Evolutionary conservation across 2,329 filamentous ascomycete genomes (phyloP).

Genomic region (Claviceps purpurea): DNA sequence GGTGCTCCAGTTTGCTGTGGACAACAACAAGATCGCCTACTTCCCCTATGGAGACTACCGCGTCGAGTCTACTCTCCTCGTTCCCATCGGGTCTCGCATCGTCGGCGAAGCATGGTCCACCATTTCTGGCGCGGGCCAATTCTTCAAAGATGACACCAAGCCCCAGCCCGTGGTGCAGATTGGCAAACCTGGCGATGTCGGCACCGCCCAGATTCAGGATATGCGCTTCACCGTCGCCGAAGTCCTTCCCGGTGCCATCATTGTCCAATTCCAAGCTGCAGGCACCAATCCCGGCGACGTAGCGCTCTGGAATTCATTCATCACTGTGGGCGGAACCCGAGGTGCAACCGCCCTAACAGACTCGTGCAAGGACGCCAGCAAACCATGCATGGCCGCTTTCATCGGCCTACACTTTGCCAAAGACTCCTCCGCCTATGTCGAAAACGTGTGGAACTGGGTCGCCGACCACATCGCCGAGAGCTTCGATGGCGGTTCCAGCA

Average conservation of each 20-base stretch:
- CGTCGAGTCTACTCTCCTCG: conserved; percentile 14
- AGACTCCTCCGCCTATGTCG: conserved; percentile 11
- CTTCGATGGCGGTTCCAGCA: conserved; percentile 27
- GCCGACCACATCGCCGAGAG: conserved; percentile 34
- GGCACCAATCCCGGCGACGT: conserved; percentile 33
- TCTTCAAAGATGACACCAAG: conserved; percentile 28
- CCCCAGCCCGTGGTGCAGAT: conserved; percentile 37
- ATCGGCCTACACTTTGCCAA: conserved; percentile 34
- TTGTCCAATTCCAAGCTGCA: conserved; percentile 26
- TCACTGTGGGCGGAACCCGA: conserved; percentile 31
- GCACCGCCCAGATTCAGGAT: conserved; percentile 36
- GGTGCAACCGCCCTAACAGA: conserved; percentile 23
- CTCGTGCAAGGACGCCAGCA: conserved; percentile 19
- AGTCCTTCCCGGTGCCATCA: conserved; percentile 23
- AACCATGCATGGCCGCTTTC: conserved; percentile 32
- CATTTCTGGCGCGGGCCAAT: conserved; percentile 31
- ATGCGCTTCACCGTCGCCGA: conserved; percentile 38
- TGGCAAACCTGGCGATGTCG: conserved; percentile 34
- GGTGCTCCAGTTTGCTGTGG: conserved; percentile 22
- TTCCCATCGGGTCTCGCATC: conserved; percentile 30
- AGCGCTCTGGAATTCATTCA: conserved; percentile 33
- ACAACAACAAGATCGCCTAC: conserved; percentile 16
- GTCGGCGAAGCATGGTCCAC: conserved; percentile 42
- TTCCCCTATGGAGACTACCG: conserved; percentile 17
- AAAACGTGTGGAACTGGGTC: conserved; percentile 25